Evolutionary conservation across 805 yeast species (phyloP).

Genomic region (Gaillardinia entomophila): DNA sequence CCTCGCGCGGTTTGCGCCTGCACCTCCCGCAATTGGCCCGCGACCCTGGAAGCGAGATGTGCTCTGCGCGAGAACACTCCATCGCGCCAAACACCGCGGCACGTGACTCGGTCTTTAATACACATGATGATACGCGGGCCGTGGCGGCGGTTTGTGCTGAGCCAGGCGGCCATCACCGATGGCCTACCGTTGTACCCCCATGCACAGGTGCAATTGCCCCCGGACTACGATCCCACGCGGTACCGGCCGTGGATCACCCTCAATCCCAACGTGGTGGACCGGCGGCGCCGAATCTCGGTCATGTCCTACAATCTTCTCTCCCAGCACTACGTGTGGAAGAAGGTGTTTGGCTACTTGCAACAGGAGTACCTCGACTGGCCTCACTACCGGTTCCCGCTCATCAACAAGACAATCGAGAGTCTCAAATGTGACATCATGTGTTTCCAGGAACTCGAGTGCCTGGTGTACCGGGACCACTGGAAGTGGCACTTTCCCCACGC

Average conservation of each 20-base stretch:
- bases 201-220: conserved; percentile 1
- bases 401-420: conserved; percentile 21
- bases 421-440: conserved; percentile 56
- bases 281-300: conserved; percentile 13
- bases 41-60: too few species aligned
- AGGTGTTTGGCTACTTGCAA: conserved; percentile 48
- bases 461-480: conserved; percentile 39
- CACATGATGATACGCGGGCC: too few species aligned
- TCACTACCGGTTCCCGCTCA: conserved; percentile 36
- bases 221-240: conserved; percentile 15
- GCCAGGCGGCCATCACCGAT: too few species aligned
- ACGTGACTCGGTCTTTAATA: too few species aligned
- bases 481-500: conserved; percentile 17
- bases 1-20: too few species aligned
- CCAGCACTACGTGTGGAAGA: conserved; percentile 56
- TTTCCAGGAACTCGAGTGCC: conserved; percentile 46
- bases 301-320: conserved; percentile 44
- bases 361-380: conserved; percentile 42
- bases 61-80: too few species aligned
- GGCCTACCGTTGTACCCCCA: conserved; percentile 1
- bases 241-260: conserved; percentile 16
- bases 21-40: too few species aligned
- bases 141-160: too few species aligned
- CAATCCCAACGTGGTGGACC: conserved; percentile 1
- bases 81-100: too few species aligned